Evolutionary conservation across 2,329 filamentous ascomycete genomes (phyloP).

Genomic region (Lasiodiplodia theobromae): DNA sequence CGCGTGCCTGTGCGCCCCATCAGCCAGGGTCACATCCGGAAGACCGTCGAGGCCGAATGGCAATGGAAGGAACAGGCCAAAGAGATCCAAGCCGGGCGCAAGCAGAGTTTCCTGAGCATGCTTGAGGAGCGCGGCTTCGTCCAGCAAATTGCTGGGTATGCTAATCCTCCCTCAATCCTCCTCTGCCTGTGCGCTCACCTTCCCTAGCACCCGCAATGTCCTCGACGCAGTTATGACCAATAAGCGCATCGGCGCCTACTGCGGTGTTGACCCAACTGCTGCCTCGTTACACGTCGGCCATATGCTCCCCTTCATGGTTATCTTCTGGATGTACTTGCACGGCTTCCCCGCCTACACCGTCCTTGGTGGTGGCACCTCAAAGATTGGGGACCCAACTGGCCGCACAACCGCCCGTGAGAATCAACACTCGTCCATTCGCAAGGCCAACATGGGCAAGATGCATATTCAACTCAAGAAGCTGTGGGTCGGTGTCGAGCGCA

Average conservation of each 20-base stretch:
- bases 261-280: constrained; percentile 83
- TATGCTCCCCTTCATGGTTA: constrained; percentile 79
- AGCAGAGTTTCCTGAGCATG: constrained; percentile 63
- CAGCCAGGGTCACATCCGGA: constrained; percentile 35
- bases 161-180: constrained; percentile 18
- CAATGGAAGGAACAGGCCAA: constrained; percentile 38
- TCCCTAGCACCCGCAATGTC: constrained; percentile 52
- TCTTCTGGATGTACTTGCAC: constrained; percentile 84
- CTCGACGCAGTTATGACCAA: constrained; percentile 70
- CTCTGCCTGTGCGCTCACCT: constrained; percentile 28
- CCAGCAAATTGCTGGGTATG: constrained; percentile 77
- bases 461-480: constrained; percentile 74
- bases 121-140: constrained; percentile 76
- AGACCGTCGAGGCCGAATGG: constrained; percentile 36
- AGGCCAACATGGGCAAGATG: constrained; percentile 72
- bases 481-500: constrained; percentile 74
- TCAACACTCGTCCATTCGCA: constrained; percentile 60
- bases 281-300: constrained; percentile 82
- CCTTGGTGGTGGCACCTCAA: constrained; percentile 76
- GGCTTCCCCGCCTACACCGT: constrained; percentile 73
- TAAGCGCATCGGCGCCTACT: constrained; percentile 76
- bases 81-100: constrained; percentile 39
- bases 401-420: constrained; percentile 68
- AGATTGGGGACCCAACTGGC: constrained; percentile 80
- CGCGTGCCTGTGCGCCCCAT: constrained; percentile 33